phyloP scores from a whole-genome alignment of 306 rosid species.

The Alnus rubra region DNA sequence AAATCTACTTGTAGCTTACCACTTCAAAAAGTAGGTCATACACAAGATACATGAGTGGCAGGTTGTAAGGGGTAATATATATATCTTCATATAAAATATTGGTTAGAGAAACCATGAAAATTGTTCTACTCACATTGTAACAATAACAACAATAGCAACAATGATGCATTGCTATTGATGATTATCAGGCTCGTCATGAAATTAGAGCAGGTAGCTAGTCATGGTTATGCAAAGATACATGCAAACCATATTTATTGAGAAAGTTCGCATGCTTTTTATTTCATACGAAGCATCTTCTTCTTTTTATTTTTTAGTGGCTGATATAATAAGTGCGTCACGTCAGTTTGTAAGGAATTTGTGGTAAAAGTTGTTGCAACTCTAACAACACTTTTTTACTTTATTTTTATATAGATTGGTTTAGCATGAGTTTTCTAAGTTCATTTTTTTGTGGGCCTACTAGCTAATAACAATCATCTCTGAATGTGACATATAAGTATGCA shows the following conservation, averaged over 20 bases:
- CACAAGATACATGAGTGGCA: background rate
- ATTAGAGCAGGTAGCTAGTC: background rate
- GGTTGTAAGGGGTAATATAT: background rate
- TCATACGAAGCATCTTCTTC: background rate
- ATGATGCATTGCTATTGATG: too few species aligned
- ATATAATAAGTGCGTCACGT: too few species aligned
- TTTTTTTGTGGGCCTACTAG: background rate
- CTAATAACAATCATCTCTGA: background rate
- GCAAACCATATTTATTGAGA: background rate
- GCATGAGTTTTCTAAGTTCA: background rate
- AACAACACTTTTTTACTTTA: too few species aligned
- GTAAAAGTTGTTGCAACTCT: too few species aligned
- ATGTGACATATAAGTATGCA: background rate
- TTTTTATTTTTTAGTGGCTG: too few species aligned
- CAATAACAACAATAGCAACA: too few species aligned
- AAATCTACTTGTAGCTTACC: background rate
- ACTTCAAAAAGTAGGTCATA: too few species aligned
- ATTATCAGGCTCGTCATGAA: background rate
- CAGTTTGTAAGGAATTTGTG: too few species aligned
- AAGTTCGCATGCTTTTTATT: background rate
- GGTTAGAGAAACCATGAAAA: background rate
- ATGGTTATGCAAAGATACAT: background rate
- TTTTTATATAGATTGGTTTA: too few species aligned
- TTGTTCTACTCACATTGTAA: background rate
- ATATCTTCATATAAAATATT: background rate